Percentiles rank a stretch among this genome's conserved stretches.
phyloP scores from a whole-genome alignment of 2,329 filamentous ascomycete genomes.

The Calonectria crousiana region DNA sequence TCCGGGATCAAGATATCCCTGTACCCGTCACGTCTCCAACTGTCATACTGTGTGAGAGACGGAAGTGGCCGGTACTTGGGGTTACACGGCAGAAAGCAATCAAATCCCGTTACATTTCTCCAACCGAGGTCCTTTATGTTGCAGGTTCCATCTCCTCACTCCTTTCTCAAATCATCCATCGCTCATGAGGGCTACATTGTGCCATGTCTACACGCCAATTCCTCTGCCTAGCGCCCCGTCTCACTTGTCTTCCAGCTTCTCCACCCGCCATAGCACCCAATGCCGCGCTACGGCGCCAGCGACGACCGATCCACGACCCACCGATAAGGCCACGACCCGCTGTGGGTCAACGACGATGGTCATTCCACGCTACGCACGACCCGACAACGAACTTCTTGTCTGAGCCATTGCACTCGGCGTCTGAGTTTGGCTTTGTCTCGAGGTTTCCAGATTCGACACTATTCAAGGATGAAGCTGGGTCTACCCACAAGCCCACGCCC shows the following conservation, averaged over 20 bases:
- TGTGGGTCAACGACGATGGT: slow-evolving; percentile 41
- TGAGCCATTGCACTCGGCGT: slow-evolving; percentile 7
- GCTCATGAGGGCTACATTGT: slow-evolving; percentile 19
- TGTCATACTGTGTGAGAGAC: slow-evolving; percentile 16
- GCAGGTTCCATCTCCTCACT: slow-evolving; percentile 17
- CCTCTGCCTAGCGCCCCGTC: slow-evolving; percentile 38
- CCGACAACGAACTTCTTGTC: slow-evolving; percentile 13
- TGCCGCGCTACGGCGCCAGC: slow-evolving; percentile 34
- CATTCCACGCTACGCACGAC: slow-evolving; percentile 33
- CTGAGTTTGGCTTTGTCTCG: neutral
- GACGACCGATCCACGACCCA: slow-evolving; percentile 40
- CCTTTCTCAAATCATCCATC: slow-evolving; percentile 2
- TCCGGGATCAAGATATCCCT: slow-evolving; percentile 31
- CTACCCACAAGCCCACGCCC: slow-evolving; percentile 6
- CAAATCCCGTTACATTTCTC: slow-evolving; percentile 26
- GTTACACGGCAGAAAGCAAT: slow-evolving; percentile 40
- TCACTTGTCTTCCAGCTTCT: slow-evolving; percentile 33
- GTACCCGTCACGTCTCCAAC: slow-evolving; percentile 25
- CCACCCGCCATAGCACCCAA: slow-evolving; percentile 10
- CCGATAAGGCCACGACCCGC: slow-evolving; percentile 38
- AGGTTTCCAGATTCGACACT: slow-evolving; percentile 12
- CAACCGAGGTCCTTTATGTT: slow-evolving; percentile 14
- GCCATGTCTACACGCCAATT: slow-evolving; percentile 48
- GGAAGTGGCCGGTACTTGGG: slow-evolving; percentile 29
- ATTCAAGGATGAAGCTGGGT: neutral